phyloP scores from a whole-genome alignment of 2,329 filamentous ascomycete species.

The Claviceps maximensis region DNA sequence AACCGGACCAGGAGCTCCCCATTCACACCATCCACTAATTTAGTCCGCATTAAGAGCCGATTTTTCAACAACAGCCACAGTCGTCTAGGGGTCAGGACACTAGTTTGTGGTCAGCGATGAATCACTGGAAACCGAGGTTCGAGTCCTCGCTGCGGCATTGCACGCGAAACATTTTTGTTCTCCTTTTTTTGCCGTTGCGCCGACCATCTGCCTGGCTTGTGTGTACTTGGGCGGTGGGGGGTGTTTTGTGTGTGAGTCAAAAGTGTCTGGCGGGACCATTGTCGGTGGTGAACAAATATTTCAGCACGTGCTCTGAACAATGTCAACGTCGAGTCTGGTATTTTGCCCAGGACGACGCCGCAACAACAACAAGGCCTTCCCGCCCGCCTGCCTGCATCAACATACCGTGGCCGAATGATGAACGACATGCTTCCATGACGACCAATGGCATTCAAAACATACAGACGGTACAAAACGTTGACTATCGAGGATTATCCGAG shows the following conservation, averaged over 20 bases:
- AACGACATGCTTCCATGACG: too few relatives aligned
- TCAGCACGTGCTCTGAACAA: background rate
- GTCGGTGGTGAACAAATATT: background rate
- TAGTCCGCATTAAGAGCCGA: background rate
- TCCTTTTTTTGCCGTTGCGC: background rate
- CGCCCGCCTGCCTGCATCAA: too few relatives aligned
- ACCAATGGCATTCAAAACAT: too few relatives aligned
- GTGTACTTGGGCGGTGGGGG: too few relatives aligned
- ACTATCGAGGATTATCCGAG: too few relatives aligned
- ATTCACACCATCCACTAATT: background rate
- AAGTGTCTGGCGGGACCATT: too few relatives aligned
- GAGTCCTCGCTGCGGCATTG: conserved; percentile 13
- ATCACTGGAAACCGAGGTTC: conserved; percentile 19
- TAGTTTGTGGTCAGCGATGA: conserved; percentile 15
- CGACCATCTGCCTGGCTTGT: too few relatives aligned
- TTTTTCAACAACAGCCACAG: conserved; percentile 6
- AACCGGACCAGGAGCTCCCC: too few relatives aligned
- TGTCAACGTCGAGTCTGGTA: too few relatives aligned
- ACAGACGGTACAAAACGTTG: too few relatives aligned
- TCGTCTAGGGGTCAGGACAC: conserved; percentile 18
- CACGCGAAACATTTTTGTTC: background rate
- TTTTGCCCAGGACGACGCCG: too few relatives aligned
- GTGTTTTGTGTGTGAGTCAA: background rate
- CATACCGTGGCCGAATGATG: too few relatives aligned
- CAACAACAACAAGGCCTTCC: background rate